Evolutionary conservation across 352 stramenopile genomes (phyloP), one percentile per base, ranked within the genome.

Genomic region (Globisporangium cylindrosporum): DNA sequence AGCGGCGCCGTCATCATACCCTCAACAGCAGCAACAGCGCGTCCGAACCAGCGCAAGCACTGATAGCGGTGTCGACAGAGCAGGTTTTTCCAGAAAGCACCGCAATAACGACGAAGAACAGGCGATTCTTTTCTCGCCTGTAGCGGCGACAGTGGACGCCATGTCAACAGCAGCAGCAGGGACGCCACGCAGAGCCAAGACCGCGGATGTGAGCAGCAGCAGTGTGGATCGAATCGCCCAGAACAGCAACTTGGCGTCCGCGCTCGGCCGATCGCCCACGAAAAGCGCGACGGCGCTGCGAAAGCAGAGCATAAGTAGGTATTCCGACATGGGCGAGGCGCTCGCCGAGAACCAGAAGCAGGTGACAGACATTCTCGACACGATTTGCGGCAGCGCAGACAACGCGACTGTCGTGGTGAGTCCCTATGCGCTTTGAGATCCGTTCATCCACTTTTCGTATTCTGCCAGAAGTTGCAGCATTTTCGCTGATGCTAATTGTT

Each of bases 291-390:
- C 62, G 0, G 53, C 67, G 12, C 70, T 67, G 36, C 67, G 73
- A 15, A 64, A 69, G 46, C 43, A 38, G 46, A 67, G 69, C 12
- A 70, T 66, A 8, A 62, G 66, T 20, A 73, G 73, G 53, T 80
- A 80, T 64, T 43, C 71, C n/a, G 79, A 88, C 58, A 70, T 83
- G 78, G 75, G 80, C 34, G 80, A 87, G 20, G 75, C 74, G 27
- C 68, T 85, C 38, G 61, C 66, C 0, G 78, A 84, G 56, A 84
- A 81, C 59, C 82, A 90, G n/a, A 79, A 74, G 63, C 78, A 89
- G 70, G 78, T 89, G 59, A 61, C 72, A 2, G 69, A 86, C 12
- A 80, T 90, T 27, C 62, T 89, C 24, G 75, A 83, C 12, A 62
- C 65, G 46, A 88, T 90, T 59, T 64, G 66, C 9, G 56, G 70